Evolutionary conservation across 2,329 filamentous ascomycete genomes (phyloP).

Genomic region (Nigrospora osmanthi): DNA sequence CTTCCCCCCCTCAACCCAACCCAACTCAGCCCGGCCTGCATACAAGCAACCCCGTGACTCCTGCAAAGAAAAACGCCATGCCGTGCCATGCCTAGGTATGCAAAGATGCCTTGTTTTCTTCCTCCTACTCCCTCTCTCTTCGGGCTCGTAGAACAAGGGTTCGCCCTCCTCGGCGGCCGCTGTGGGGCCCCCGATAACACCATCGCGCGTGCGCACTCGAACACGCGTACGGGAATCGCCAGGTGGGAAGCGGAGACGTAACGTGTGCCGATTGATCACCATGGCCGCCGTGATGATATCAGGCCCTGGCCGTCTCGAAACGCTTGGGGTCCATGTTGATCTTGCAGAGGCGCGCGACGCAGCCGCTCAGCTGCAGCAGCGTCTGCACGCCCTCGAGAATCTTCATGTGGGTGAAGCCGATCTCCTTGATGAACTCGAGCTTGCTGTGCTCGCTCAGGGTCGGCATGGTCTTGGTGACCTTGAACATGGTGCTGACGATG

Average conservation of each 20-base stretch:
- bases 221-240: no score
- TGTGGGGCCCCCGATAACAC: no score
- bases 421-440: slow-evolving; percentile 96
- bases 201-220: no score
- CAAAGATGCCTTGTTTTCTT: slow-evolving; percentile 3
- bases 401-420: slow-evolving; percentile 98
- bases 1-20: no score
- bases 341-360: slow-evolving; percentile 82
- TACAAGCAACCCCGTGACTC: slow-evolving; percentile 9
- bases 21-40: neutral
- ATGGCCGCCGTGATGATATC: no score
- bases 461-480: slow-evolving; percentile 91
- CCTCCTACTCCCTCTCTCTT: neutral
- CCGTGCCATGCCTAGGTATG: slow-evolving; percentile 21
- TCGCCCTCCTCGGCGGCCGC: no score
- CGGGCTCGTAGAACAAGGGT: neutral
- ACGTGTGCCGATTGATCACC: no score
- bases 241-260: no score
- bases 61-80: slow-evolving; percentile 15
- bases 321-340: slow-evolving; percentile 92
- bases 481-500: slow-evolving; percentile 99
- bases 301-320: slow-evolving; percentile 40
- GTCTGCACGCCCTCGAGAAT: slow-evolving; percentile 97
- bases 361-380: slow-evolving; percentile 86
- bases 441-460: slow-evolving; percentile 90